Evolutionary conservation across 306 rosid species (phyloP).

Genomic region (Sechiopsis laciniata): DNA sequence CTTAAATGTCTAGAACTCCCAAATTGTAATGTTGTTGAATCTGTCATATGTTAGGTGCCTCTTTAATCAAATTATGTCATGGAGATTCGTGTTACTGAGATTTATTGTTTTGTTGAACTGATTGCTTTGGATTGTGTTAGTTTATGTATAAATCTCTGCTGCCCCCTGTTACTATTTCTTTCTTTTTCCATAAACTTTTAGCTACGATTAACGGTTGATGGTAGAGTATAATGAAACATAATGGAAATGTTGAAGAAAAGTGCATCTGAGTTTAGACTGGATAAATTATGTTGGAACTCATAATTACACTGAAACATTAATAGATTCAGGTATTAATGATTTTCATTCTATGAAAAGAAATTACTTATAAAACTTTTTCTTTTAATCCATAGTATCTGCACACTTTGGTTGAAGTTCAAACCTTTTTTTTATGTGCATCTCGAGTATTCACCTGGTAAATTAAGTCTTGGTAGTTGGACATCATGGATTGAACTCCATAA

Average conservation of each 20-base stretch:
- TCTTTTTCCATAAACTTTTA: not conserved
- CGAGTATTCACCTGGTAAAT: too few species aligned
- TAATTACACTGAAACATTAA: not conserved
- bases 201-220: not conserved
- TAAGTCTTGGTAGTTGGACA: too few species aligned
- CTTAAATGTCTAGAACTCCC: not conserved
- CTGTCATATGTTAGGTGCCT: not conserved
- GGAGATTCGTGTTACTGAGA: not conserved
- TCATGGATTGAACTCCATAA: too few species aligned
- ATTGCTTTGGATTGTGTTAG: not conserved
- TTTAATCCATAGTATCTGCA: too few species aligned
- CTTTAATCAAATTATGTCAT: not conserved
- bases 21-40: slow-evolving; percentile 1
- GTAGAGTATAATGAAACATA: not conserved
- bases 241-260: not conserved
- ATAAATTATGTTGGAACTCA: not conserved
- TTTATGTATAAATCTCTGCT: not conserved
- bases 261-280: not conserved
- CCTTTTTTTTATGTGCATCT: too few species aligned
- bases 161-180: not conserved
- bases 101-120: not conserved
- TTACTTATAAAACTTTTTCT: not conserved
- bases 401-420: too few species aligned
- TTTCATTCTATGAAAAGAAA: not conserved
- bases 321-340: not conserved